These are phyloP conservation scores for Ambrosiella xylebori DNA, from an alignment of 2,329 filamentous ascomycete genomes.

Conservation along the genomic window DNA sequence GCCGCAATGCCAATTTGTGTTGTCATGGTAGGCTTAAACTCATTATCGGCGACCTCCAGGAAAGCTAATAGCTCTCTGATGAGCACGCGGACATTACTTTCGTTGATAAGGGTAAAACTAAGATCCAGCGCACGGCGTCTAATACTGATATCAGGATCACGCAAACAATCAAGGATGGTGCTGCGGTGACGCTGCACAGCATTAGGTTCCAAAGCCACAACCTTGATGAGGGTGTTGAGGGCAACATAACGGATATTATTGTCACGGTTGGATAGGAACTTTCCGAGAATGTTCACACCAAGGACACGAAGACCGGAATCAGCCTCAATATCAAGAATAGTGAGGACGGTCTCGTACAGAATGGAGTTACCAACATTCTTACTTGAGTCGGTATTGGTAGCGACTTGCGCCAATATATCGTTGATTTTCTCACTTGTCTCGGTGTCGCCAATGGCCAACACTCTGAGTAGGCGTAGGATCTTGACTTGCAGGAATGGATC, in stretches of 20 bases:
- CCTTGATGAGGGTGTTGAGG: conserved; percentile 91
- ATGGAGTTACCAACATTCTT: conserved; percentile 99
- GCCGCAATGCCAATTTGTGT: conserved; percentile 95
- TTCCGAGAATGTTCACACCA: conserved; percentile 94
- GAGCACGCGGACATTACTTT: conserved; percentile 82
- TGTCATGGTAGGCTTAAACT: conserved; percentile 98
- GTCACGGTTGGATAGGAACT: conserved; percentile 94
- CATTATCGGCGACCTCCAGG: conserved; percentile 89
- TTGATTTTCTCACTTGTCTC: conserved; percentile 94
- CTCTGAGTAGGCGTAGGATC: conserved; percentile 69
- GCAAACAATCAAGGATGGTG: conserved; percentile 87
- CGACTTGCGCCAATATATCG: conserved; percentile 92
- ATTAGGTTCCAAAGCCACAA: conserved; percentile 94
- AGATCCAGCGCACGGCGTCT: conserved; percentile 86
- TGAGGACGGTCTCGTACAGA: conserved; percentile 89
- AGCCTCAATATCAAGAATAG: conserved; percentile 94
- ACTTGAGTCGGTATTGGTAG: conserved; percentile 91
- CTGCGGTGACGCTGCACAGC: conserved; percentile 94
- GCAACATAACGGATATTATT: conserved; percentile 99
- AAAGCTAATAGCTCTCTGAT: conserved; percentile 89
- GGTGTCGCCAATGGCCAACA: conserved; percentile 70
- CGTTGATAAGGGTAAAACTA: conserved; percentile 96
- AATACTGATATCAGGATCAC: conserved; percentile 97
- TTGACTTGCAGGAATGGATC: conserved; percentile 97
- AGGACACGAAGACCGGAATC: conserved; percentile 87